A percentile compares a stretch with the other conserved stretches of the same genome.
Evolutionary conservation across 2,329 filamentous ascomycete species (phyloP).

Genomic region (Daldinia sp.): DNA sequence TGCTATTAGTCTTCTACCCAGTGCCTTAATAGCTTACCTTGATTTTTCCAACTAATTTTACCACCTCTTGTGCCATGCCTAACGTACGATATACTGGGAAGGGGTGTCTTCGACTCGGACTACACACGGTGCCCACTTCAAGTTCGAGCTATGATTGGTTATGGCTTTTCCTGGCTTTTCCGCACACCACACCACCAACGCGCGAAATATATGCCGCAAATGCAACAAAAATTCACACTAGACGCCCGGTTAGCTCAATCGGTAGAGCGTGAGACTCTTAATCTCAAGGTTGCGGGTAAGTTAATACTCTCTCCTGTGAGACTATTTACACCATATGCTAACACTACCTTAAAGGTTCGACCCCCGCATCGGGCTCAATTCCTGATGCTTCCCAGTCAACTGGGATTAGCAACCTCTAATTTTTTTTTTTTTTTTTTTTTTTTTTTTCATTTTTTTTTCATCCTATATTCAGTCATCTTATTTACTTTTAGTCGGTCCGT

Average conservation of each 20-base stretch:
- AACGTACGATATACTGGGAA: too few relatives aligned
- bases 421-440: slow-evolving; percentile 12
- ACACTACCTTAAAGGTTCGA: slow-evolving; percentile 49
- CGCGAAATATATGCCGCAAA: background rate
- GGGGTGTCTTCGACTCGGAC: background rate
- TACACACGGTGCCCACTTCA: background rate
- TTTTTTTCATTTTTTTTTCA: slow-evolving; percentile 4
- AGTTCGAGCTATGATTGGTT: background rate
- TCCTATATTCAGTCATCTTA: too few relatives aligned
- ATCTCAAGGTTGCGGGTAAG: slow-evolving; percentile 52
- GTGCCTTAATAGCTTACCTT: too few relatives aligned
- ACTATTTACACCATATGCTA: slow-evolving; percentile 5
- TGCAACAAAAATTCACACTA: background rate
- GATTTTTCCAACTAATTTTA: too few relatives aligned
- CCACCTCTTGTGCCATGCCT: too few relatives aligned
- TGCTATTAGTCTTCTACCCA: too few relatives aligned
- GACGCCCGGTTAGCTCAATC: slow-evolving; percentile 71
- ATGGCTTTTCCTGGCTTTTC: too few relatives aligned
- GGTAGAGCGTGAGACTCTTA: slow-evolving; percentile 78
- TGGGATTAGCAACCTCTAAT: slow-evolving; percentile 31
- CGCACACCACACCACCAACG: background rate
- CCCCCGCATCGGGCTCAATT: slow-evolving; percentile 62
- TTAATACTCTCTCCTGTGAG: background rate
- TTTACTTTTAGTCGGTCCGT: too few relatives aligned
- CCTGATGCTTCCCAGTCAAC: slow-evolving; percentile 49